Base-by-base conservation (phyloP, 2,329 filamentous ascomycete species). In the Pezicula carpinea region DNA sequence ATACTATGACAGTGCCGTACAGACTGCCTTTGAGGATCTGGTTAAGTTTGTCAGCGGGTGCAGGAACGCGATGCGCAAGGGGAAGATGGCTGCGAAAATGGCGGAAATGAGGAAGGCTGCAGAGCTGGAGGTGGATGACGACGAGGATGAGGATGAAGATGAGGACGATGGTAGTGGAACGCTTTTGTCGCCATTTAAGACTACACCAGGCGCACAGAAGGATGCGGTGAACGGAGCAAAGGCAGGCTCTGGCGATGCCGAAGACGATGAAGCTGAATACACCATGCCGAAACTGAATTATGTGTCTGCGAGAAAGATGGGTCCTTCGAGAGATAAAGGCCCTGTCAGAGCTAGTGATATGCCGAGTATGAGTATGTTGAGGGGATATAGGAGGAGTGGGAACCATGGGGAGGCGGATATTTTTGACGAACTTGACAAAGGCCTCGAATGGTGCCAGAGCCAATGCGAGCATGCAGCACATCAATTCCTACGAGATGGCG, bases 1-100 rank as follows among this genome's bases (percentile, higher is more conserved):
- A n/a, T 91, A 89, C 66, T 96, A 96, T 63, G 91, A 96, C 63
- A 88, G 86, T 56, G 84, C 89, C 52, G 84, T 95, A 3, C 90
- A 96, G 63, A 81, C 81, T 43, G 82, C 85, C 33, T 89, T 96
- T 54, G 90, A 95, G 58, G 76, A 85, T 46, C 70, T 96, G 42
- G 90, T 96, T 47, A 84, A 89, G 52, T 85, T 87, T 47, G 83
- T 96, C 31, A 89, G 87, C 5, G 80, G 81, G 1, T 87, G 86
- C 42, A 76, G 91, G 48, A 95, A 95, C 66, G 74, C 88, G 54
- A 83, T 96, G 65, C 83, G 91, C 41, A 95, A 92, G 67, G 89
- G 85, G 44, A 93, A 89, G 68, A 89, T 89, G 85, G 86, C 87
- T 44, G 83, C 83, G 46, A 85, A 83, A 61, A 82, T 89, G 48